These are phyloP conservation scores for Pterula multifida DNA, from an alignment of 1,284 basidiomycete genomes.

Conservation along the genomic window DNA sequence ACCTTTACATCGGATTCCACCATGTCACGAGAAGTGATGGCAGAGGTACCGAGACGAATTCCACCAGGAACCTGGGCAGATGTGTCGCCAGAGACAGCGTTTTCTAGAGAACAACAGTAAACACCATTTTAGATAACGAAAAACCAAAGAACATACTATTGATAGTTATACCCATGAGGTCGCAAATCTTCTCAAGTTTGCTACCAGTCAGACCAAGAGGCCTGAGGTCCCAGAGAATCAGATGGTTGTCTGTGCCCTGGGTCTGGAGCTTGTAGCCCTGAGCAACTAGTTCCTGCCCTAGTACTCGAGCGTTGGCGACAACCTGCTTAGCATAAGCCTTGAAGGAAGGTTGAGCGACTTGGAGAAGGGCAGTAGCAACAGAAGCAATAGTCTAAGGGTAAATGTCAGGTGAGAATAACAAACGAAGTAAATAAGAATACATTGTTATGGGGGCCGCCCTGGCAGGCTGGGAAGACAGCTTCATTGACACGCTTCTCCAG, in stretches of 20 bases:
- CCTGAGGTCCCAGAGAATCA: conserved; percentile 95
- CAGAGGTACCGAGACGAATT: conserved; percentile 92
- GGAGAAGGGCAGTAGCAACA: conserved; percentile 91
- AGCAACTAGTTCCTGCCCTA: conserved; percentile 60
- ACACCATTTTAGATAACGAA: neutral
- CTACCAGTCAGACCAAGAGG: conserved; percentile 92
- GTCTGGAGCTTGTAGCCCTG: conserved; percentile 96
- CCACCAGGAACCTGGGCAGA: conserved; percentile 96
- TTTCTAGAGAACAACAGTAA: conserved; percentile 47
- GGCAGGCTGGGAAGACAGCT: conserved; percentile 99
- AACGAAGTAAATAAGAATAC: conserved; percentile 26
- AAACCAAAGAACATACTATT: conserved; percentile 53
- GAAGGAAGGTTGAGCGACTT: conserved; percentile 86
- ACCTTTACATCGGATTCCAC: conserved; percentile 75
- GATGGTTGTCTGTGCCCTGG: conserved; percentile 94
- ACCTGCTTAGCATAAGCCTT: conserved; percentile 93
- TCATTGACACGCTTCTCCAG: conserved; percentile 96
- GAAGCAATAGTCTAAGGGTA: conserved; percentile 77
- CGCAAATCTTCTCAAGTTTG: conserved; percentile 98
- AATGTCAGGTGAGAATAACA: neutral
- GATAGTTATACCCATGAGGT: conserved; percentile 91
- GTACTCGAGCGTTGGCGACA: conserved; percentile 74
- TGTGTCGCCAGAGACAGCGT: conserved; percentile 91
- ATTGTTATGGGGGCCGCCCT: conserved; percentile 99
- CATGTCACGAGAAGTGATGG: conserved; percentile 94